These are phyloP conservation scores for Pleurotus djamor DNA, from an alignment of 768 basidiomycete species.

Conservation along the genomic window DNA sequence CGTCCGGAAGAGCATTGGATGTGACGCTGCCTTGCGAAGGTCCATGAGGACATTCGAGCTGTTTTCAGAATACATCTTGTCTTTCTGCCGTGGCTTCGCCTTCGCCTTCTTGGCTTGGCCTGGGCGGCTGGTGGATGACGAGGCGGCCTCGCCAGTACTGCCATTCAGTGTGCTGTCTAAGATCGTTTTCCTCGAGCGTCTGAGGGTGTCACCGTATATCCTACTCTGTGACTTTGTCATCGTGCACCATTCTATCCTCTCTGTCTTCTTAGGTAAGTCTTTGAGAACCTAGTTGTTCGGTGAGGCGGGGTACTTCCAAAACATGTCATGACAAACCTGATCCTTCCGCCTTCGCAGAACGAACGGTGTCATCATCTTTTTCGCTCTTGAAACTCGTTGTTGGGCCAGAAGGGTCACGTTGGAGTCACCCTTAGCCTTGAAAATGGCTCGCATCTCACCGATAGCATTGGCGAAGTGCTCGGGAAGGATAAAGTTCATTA, in stretches of 20 bases:
- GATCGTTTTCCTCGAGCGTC: conserved; percentile 81
- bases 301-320: neutral
- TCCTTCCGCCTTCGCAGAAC: conserved; percentile 96
- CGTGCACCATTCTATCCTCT: conserved; percentile 93
- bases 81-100: conserved; percentile 44
- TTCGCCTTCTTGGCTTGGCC: conserved; percentile 43
- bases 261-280: conserved; percentile 90
- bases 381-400: conserved; percentile 91
- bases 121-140: conserved; percentile 19
- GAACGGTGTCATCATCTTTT: conserved; percentile 99
- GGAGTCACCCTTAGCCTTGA: conserved; percentile 95
- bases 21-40: conserved; percentile 91
- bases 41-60: conserved; percentile 97
- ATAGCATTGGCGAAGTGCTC: conserved; percentile 80
- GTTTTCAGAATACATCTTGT: conserved; percentile 74
- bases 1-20: conserved; percentile 94
- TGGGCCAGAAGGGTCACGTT: conserved; percentile 86
- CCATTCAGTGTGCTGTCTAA: conserved; percentile 38
- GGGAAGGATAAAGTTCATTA: conserved; percentile 97
- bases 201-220: conserved; percentile 84
- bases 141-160: conserved; percentile 21
- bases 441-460: conserved; percentile 85
- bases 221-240: conserved; percentile 82
- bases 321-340: conserved; percentile 46
- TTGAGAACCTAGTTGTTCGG: conserved; percentile 70